Evolutionary conservation across 306 rosid species (phyloP), one percentile per base, ranked within the genome.

Genomic region (Hippophae rhamnoides): DNA sequence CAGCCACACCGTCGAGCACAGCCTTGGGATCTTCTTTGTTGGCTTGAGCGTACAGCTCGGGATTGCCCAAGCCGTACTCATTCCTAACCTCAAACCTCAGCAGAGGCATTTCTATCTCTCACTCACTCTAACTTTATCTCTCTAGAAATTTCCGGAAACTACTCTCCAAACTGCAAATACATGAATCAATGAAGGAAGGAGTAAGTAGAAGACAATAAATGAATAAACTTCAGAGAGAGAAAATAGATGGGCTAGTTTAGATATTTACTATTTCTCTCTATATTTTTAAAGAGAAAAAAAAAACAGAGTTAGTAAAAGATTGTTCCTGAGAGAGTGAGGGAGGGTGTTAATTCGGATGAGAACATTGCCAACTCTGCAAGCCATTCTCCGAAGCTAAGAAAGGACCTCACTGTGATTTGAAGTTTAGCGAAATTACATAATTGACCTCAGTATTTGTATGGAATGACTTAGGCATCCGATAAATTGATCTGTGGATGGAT

Each of bases 311-410:
- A 18, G 23, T 18, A 76, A 18, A 57, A 25, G 43, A 54, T 64
- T 25, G 52, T 43, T 54, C 48, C 45, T 40, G 47, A 7, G 48
- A 1, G 41, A 48, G 54, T 68, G 60, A 25, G 50, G 23, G 23
- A 18, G 23, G 23, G 23, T 18, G 23, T 38, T 50, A 25, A 23
- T 23, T 48, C 3, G 13, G 41, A 47, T 41, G 47, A 63, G 70
- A 79, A 70, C 93, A 76, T 82, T 84, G 93, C 96, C 96, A 84
- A 84, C 89, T 74, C 85, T 72, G 83, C 87, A 87, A 87, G 95
- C 89, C 89, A 87, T 84, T 87, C 89, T 76, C 65, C 44, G 62
- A 64, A 31, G 4, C 38, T 4, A 31, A 57, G 14, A 61, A 54
- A 64, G 72, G 60, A 80, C 75, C 76, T 76, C 80, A 65, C 69